A percentile compares a stretch with the other conserved stretches of the same genome.
Conservation (phyloP, 306 rosid genomes). For the Casuarina glauca region DNA sequence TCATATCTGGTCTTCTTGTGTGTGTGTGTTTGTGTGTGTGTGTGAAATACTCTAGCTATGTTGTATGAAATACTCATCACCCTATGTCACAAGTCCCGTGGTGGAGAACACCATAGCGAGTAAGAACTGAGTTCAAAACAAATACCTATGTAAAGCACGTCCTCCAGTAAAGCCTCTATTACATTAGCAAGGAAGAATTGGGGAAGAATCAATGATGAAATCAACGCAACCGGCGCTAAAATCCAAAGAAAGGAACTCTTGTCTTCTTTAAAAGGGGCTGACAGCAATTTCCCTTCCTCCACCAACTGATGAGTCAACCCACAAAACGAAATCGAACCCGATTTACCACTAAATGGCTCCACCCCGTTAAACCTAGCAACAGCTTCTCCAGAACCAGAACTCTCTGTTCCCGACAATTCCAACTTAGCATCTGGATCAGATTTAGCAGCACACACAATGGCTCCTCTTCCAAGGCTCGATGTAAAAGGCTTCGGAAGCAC, state of each 20-base stretch:
- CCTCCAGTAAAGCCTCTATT: constrained; percentile 48
- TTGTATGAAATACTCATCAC: background rate
- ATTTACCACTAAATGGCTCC: constrained; percentile 86
- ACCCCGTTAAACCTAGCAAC: constrained; percentile 34
- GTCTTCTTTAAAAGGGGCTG: constrained; percentile 67
- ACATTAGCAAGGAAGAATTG: constrained; percentile 58
- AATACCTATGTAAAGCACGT: constrained; percentile 75
- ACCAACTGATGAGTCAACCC: constrained; percentile 69
- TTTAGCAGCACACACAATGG: constrained; percentile 40
- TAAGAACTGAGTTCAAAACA: constrained; percentile 11
- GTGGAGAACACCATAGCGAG: constrained; percentile 10
- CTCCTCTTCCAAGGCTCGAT: constrained; percentile 37
- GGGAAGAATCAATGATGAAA: constrained; percentile 71
- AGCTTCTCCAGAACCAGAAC: constrained; percentile 33
- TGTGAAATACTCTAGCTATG: background rate
- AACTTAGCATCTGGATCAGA: constrained; percentile 46
- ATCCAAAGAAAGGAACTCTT: constrained; percentile 76
- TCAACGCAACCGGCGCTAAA: constrained; percentile 64
- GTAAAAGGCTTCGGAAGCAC: constrained; percentile 23
- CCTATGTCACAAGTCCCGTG: background rate
- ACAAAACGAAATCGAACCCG: constrained; percentile 77
- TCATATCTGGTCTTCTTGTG: background rate
- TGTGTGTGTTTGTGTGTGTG: too few species aligned
- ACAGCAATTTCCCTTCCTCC: constrained; percentile 73
- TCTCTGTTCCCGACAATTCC: constrained; percentile 39